Percentiles rank a stretch among this genome's conserved stretches.
phyloP scores from a whole-genome alignment of 768 basidiomycete species.

The Heimioporus sp. region DNA sequence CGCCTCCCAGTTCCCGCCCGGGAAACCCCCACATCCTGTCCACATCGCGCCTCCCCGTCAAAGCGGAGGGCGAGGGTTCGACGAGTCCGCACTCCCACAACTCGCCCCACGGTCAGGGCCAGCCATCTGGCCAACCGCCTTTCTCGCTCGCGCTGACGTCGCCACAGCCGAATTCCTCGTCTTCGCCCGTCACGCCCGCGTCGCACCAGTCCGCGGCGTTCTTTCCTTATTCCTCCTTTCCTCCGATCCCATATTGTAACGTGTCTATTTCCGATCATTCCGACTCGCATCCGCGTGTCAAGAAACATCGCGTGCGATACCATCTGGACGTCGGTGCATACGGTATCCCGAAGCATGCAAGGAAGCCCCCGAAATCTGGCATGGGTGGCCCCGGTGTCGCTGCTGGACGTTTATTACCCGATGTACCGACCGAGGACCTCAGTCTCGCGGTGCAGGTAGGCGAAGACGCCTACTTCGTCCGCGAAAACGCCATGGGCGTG shows the following conservation, averaged over 20 bases:
- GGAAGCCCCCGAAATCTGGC: conserved; percentile 29
- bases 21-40: conserved; percentile 38
- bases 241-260: conserved; percentile 28
- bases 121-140: conserved; percentile 31
- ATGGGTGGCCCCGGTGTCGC: conserved; percentile 11
- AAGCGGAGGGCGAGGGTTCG: conserved; percentile 46
- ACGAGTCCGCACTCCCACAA: conserved; percentile 29
- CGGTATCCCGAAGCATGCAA: conserved; percentile 69
- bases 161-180: conserved; percentile 35
- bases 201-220: conserved; percentile 33
- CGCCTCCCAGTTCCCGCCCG: conserved; percentile 40
- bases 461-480: conserved; percentile 87
- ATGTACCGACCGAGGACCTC: conserved; percentile 33
- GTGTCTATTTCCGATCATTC: conserved; percentile 25
- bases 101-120: conserved; percentile 35
- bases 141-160: conserved; percentile 47
- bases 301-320: conserved; percentile 36
- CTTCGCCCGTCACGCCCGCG: conserved; percentile 27
- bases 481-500: conserved; percentile 86
- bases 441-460: conserved; percentile 75
- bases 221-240: conserved; percentile 36
- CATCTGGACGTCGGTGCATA: conserved; percentile 79
- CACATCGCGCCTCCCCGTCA: conserved; percentile 43
- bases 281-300: conserved; percentile 29
- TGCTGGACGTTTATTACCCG: conserved; percentile 27